phyloP scores from a whole-genome alignment of 1,284 basidiomycete species.

The Cutaneotrichosporon sp. region DNA sequence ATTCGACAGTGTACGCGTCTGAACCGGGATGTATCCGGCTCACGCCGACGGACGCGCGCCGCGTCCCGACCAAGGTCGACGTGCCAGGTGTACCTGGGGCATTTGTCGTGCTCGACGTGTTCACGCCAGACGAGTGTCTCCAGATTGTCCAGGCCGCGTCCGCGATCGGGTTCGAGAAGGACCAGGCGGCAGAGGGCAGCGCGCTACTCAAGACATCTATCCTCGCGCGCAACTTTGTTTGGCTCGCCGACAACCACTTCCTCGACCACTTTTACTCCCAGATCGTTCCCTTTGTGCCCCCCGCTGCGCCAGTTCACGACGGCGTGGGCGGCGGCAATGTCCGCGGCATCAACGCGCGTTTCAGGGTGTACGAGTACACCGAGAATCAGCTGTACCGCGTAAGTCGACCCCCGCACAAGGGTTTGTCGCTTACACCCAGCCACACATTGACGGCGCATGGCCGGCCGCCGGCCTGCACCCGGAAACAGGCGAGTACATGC shows the following conservation, averaged over 20 bases:
- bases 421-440: conserved; percentile 15
- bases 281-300: conserved; percentile 50
- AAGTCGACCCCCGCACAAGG: conserved; percentile 14
- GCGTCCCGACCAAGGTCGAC: conserved; percentile 23
- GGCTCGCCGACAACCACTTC: conserved; percentile 54
- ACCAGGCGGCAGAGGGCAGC: conserved; percentile 53
- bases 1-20: conserved; percentile 53
- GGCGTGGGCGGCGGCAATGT: conserved; percentile 50
- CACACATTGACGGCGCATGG: conserved; percentile 58
- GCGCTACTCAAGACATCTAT: conserved; percentile 51
- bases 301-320: conserved; percentile 30
- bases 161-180: conserved; percentile 52
- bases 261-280: conserved; percentile 50
- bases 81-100: conserved; percentile 52
- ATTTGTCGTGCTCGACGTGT: conserved; percentile 53
- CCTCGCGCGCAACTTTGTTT: conserved; percentile 55
- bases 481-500: conserved; percentile 52
- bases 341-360: conserved; percentile 54
- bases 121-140: conserved; percentile 52
- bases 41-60: conserved; percentile 35
- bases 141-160: conserved; percentile 52
- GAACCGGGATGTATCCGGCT: conserved; percentile 48
- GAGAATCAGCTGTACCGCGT: conserved; percentile 52
- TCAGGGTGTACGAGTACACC: conserved; percentile 54
- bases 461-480: conserved; percentile 53